These are phyloP conservation scores for Solanum chmielewskii DNA, from an alignment of 257 asterid species.

Conservation along the genomic window DNA sequence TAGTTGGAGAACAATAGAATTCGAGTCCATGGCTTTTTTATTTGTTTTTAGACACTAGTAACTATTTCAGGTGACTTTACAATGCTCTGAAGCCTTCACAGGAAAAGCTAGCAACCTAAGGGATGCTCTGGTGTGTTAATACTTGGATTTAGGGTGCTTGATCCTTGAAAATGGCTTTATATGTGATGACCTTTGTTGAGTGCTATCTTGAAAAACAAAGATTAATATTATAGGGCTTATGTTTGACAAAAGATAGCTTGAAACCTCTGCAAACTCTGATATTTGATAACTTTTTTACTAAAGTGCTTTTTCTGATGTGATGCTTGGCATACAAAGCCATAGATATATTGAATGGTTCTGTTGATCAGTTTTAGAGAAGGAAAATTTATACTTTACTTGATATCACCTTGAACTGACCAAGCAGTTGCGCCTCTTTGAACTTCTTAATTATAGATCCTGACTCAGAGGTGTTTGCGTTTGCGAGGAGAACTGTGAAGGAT, in stretches of 20 bases:
- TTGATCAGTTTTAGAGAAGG: background rate
- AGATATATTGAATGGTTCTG: background rate
- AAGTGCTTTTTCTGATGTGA: background rate
- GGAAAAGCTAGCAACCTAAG: background rate
- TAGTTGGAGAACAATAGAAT: background rate
- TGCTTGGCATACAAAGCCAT: background rate
- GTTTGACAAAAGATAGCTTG: too few relatives aligned
- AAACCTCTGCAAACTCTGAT: background rate
- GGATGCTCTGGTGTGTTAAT: background rate
- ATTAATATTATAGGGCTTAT: background rate
- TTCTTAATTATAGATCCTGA: conserved; percentile 60
- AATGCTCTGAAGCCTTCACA: background rate
- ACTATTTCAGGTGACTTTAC: background rate
- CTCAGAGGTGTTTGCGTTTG: conserved; percentile 77
- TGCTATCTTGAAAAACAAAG: background rate
- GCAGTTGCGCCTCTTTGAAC: background rate
- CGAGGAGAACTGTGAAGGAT: conserved; percentile 86
- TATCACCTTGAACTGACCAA: background rate
- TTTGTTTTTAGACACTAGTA: background rate
- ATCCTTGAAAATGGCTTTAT: background rate
- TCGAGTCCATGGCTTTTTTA: background rate
- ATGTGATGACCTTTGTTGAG: background rate
- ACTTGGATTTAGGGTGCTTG: background rate
- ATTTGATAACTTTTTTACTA: background rate
- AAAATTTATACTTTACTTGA: background rate